Conservation (phyloP, 768 basidiomycete species). For the Naganishia vishniacii region DNA sequence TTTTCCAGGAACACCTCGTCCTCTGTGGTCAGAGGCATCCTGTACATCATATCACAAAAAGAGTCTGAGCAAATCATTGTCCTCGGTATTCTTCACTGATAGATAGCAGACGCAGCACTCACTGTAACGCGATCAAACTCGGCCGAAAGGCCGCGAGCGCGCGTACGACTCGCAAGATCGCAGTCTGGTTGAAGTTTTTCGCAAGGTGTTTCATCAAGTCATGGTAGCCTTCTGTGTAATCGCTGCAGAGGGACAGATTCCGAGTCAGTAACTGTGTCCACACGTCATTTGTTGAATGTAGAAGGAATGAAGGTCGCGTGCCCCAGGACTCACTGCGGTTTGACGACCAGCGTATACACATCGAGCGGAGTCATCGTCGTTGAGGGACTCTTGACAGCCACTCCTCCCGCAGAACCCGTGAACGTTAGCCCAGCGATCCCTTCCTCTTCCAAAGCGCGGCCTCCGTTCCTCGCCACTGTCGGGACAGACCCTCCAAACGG, state of each 20-base stretch:
- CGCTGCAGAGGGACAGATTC: constrained; percentile 44
- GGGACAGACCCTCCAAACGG: neutral
- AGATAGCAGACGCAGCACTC: neutral
- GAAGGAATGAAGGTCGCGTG: too few relatives aligned
- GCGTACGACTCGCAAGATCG: constrained; percentile 86
- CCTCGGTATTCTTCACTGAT: too few relatives aligned
- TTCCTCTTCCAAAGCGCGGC: too few relatives aligned
- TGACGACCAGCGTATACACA: constrained; percentile 61
- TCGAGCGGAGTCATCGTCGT: constrained; percentile 47
- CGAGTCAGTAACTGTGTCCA: neutral
- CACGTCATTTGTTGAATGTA: too few relatives aligned
- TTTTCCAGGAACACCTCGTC: constrained; percentile 95
- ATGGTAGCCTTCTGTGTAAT: constrained; percentile 95
- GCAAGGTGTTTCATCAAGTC: constrained; percentile 91
- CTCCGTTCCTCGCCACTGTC: too few relatives aligned
- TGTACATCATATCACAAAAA: constrained; percentile 3
- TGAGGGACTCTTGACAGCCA: constrained; percentile 2
- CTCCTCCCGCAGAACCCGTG: constrained; percentile 5
- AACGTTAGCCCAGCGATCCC: neutral
- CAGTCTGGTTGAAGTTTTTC: constrained; percentile 79
- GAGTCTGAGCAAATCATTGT: neutral
- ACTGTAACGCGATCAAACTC: constrained; percentile 89
- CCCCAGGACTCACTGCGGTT: constrained; percentile 61
- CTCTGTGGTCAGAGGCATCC: constrained; percentile 89
- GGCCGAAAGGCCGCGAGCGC: constrained; percentile 91